A percentile compares a stretch with the other conserved stretches of the same genome.
Evolutionary conservation across 768 basidiomycete genomes (phyloP).

Genomic region (Arthromyces matolae): DNA sequence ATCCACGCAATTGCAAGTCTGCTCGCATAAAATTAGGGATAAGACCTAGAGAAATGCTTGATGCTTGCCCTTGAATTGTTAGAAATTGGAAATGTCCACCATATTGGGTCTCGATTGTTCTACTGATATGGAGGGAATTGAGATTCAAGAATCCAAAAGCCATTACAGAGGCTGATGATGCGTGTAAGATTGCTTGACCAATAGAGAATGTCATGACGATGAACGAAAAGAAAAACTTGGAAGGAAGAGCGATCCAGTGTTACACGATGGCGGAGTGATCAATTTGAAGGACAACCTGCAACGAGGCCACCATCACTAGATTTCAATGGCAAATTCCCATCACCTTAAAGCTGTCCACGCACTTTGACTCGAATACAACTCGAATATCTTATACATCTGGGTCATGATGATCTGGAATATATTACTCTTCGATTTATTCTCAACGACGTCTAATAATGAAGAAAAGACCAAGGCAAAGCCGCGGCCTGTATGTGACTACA

Average conservation of each 20-base stretch:
- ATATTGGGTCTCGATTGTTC: constrained; percentile 39
- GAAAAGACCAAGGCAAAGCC: background rate
- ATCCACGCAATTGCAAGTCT: constrained; percentile 35
- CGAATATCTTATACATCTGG: too few species aligned
- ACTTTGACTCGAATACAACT: too few species aligned
- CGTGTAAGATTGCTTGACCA: constrained; percentile 24
- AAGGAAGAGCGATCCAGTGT: background rate
- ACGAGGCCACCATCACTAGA: too few species aligned
- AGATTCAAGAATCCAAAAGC: constrained; percentile 33
- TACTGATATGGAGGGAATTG: constrained; percentile 21
- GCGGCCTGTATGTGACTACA: constrained; percentile 4
- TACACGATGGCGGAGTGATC: background rate
- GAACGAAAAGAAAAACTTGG: background rate
- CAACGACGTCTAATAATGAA: background rate
- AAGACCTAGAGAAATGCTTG: background rate
- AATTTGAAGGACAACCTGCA: too few species aligned
- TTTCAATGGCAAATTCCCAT: too few species aligned
- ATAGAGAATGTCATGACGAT: constrained; percentile 3
- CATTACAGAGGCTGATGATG: constrained; percentile 30
- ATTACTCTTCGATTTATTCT: background rate
- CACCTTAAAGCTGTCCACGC: too few species aligned
- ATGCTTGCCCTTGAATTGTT: constrained; percentile 70
- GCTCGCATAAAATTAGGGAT: background rate
- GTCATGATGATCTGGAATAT: too few species aligned
- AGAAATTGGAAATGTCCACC: constrained; percentile 72